Conservation (phyloP, 2,329 filamentous ascomycete genomes). For the Xylariales sp. region DNA sequence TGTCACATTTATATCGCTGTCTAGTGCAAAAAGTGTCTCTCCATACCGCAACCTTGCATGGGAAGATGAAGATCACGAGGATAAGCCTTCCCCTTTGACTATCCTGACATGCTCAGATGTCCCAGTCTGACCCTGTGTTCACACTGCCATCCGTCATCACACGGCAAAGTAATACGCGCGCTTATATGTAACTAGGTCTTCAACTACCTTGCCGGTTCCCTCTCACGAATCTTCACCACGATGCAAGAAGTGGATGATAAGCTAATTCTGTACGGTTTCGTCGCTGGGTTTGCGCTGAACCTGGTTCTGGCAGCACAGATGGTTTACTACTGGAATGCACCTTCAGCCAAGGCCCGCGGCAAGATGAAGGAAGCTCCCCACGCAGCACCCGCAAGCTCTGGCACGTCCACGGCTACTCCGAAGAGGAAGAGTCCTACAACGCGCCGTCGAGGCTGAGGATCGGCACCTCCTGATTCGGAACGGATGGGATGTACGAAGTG, state of each 20-base stretch:
- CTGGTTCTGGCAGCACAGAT: conserved; percentile 82
- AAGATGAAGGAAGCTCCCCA: conserved; percentile 32
- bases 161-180: background rate
- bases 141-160: background rate
- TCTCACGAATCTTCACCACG: conserved; percentile 95
- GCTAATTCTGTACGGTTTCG: conserved; percentile 90
- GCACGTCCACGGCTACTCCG: conserved; percentile 20
- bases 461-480: conserved; percentile 8
- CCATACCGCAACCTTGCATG: no score
- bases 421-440: conserved; percentile 38
- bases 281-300: conserved; percentile 89
- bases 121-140: background rate
- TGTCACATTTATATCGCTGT: no score
- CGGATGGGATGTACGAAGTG: no score
- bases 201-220: conserved; percentile 91
- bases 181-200: conserved; percentile 65
- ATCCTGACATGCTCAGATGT: no score
- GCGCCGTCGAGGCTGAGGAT: conserved; percentile 32
- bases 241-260: conserved; percentile 96
- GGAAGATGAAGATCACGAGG: no score
- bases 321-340: conserved; percentile 91
- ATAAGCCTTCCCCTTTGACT: no score
- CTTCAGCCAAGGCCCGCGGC: conserved; percentile 37
- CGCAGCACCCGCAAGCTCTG: conserved; percentile 18
- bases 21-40: no score